Evolutionary conservation across 345 rosid species (phyloP).

Genomic region (Gossypioides kirkii): DNA sequence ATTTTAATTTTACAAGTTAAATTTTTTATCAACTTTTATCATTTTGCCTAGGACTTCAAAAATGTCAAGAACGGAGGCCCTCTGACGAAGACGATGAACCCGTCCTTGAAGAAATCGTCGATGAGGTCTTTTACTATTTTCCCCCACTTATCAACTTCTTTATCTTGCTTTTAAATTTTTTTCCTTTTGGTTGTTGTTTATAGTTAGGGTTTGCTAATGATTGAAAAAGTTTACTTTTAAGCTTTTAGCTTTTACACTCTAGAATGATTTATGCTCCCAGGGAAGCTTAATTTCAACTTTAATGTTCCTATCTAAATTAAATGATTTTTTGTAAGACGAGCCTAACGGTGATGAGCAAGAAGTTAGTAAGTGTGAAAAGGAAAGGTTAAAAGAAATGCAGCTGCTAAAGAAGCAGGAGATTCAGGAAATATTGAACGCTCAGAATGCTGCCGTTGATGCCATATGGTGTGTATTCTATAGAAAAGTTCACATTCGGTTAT

Average conservation of each 20-base stretch:
- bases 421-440: slow-evolving; percentile 85
- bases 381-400: slow-evolving; percentile 85
- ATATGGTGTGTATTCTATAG: slow-evolving; percentile 49
- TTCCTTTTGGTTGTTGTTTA: neutral
- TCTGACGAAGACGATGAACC: slow-evolving; percentile 66
- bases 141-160: neutral
- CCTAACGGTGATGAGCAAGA: slow-evolving; percentile 37
- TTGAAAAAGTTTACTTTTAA: neutral
- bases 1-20: no score
- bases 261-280: neutral
- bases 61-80: no score
- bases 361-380: slow-evolving; percentile 82
- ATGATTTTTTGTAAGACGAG: slow-evolving; percentile 38
- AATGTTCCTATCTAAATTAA: neutral
- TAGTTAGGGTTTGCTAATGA: slow-evolving; percentile 3
- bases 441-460: slow-evolving; percentile 90
- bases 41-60: no score
- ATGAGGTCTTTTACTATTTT: slow-evolving; percentile 18
- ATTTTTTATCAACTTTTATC: no score
- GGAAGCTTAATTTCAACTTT: neutral
- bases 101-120: slow-evolving; percentile 25
- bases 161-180: neutral
- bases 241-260: neutral
- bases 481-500: neutral
- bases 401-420: slow-evolving; percentile 79